Evolutionary conservation across 345 rosid genomes (phyloP).

Genomic region (Melaleuca quinquenervia): DNA sequence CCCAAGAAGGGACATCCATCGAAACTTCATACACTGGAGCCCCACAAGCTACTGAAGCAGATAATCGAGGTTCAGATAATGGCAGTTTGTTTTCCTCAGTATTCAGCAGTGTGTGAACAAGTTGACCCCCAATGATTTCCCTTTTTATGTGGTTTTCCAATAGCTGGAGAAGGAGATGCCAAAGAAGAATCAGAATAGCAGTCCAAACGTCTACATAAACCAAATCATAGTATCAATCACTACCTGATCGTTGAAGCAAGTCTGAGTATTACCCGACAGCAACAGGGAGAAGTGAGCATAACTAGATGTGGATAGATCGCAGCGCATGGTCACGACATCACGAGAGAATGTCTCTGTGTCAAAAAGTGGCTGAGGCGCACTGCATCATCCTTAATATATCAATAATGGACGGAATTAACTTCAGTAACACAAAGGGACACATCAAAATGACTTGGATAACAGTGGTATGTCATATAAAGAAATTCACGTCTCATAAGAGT

Average conservation of each 20-base stretch:
- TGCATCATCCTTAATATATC: conserved; percentile 6
- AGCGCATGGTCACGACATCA: conserved; percentile 46
- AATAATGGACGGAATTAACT: background rate
- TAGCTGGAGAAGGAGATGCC: conserved; percentile 13
- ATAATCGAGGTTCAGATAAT: conserved; percentile 26
- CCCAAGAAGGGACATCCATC: conserved; percentile 40
- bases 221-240: background rate
- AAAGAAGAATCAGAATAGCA: background rate
- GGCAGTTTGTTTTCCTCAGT: conserved; percentile 16
- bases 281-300: conserved; percentile 34
- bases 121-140: conserved; percentile 25
- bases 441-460: background rate
- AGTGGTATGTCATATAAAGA: background rate
- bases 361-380: conserved; percentile 40
- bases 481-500: background rate
- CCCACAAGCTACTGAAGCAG: conserved; percentile 41
- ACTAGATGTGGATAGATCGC: conserved; percentile 35
- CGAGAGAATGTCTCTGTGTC: conserved; percentile 42
- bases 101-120: conserved; percentile 12
- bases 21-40: conserved; percentile 42
- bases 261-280: conserved; percentile 43
- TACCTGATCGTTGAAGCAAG: conserved; percentile 45
- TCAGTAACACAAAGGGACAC: background rate
- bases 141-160: conserved; percentile 39
- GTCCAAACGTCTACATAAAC: background rate